Conservation (phyloP, 2,329 filamentous ascomycete genomes). For the Fusarium sp. region DNA sequence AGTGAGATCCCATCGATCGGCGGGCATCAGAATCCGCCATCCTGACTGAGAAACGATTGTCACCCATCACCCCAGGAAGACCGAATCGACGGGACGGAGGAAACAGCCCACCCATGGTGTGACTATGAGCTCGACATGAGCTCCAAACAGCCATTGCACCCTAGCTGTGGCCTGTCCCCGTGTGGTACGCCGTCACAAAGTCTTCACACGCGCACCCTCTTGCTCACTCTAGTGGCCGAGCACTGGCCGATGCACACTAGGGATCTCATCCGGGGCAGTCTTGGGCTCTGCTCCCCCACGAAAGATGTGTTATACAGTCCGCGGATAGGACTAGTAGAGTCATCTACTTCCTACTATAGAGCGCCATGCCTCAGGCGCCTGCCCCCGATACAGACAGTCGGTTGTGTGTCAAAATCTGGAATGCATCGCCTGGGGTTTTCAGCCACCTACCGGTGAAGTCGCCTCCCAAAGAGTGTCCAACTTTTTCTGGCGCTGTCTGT, state of each 20-base stretch:
- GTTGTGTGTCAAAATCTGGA: conserved; percentile 28
- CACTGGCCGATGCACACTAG: conserved; percentile 13
- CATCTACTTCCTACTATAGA: conserved; percentile 4
- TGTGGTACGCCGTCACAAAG: conserved; percentile 30
- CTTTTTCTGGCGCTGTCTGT: conserved; percentile 25
- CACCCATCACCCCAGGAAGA: conserved; percentile 30
- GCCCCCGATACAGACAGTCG: conserved; percentile 4
- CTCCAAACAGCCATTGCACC: conserved; percentile 34
- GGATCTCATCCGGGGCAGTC: conserved; percentile 34
- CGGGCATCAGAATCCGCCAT: conserved; percentile 29
- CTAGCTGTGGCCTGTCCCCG: conserved; percentile 37
- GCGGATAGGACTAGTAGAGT: conserved; percentile 10
- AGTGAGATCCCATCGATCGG: conserved; percentile 41
- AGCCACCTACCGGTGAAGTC: conserved; percentile 14
- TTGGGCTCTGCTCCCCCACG: conserved; percentile 19
- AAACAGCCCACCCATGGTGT: conserved; percentile 44
- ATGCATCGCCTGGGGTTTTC: conserved; percentile 20
- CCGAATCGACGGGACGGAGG: conserved; percentile 40
- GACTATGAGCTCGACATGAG: conserved; percentile 40
- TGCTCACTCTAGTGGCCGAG: conserved; percentile 25
- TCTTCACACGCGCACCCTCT: conserved; percentile 34
- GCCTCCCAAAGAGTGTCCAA: conserved; percentile 20
- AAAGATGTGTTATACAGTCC: conserved; percentile 5
- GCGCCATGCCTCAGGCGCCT: background rate
- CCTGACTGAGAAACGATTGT: conserved; percentile 38